Evolutionary conservation across 352 stramenopile genomes (phyloP), one percentile per base, ranked within the genome.

Genomic region (Phytophthora cryptogea): DNA sequence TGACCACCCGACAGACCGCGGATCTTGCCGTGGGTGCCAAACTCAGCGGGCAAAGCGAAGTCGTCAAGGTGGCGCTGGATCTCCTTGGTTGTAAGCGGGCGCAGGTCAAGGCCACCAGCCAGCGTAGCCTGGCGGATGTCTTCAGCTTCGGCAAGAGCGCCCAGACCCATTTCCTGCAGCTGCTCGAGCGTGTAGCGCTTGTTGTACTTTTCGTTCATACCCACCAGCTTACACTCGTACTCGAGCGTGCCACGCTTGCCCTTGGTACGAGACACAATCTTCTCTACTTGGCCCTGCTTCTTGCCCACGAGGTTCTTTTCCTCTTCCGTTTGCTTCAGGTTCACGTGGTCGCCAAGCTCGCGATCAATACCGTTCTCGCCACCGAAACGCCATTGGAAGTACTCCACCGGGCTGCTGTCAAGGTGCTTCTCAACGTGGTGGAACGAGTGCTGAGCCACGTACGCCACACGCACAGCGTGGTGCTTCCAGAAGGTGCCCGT

Each of bases 401-500:
- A 99, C 76, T 99, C 90, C 64, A 98, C 97, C 4, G 94, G 93
- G 17, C 93, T 98, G 75, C 92, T 96, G 23, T 88, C 83, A 31
- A 99, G 80, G 76, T 99, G 96, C 53, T 89, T 78, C 74, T 98
- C 96, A 58, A 99, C 96, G 86, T 99, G 94, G 70, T 98, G 94
- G 80, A 99, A 98, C 45, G 96, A 97, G 78, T 99, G 96, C 75
- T 99, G 96, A 30, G 96, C 96, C 44, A 99, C 92, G 70, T 99
- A 99, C 31, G 94, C 96, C 49, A 99, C 77, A 75, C 94, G 94
- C 49, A 96, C 90, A 61, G 97, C 97, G 65, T 96, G 63, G 78
- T 95, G 80, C 68, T 78, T 94, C 88, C 72, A 97, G 72, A 76
- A 82, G 57, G 75, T 88, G 69, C 69, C 80, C 53, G 39, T 83